Evolutionary conservation across 2,329 filamentous ascomycete species (phyloP).

Genomic region (Aspergillus viridinutans): DNA sequence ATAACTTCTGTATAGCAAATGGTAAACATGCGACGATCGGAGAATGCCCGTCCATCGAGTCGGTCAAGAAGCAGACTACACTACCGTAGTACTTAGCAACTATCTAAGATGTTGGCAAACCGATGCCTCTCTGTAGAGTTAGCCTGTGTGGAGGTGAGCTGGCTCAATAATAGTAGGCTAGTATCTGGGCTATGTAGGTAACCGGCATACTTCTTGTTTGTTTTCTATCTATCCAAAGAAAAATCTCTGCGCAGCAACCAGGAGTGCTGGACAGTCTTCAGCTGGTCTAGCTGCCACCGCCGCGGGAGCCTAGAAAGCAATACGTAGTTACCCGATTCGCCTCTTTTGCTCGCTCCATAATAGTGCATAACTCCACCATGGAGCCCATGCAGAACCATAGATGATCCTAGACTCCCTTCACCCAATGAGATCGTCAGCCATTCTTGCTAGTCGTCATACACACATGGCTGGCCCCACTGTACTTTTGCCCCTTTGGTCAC

Average conservation of each 20-base stretch:
- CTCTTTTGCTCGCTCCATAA: conserved; percentile 9
- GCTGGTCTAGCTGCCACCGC: background rate
- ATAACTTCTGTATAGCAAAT: background rate
- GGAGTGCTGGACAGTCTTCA: background rate
- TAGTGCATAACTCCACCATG: conserved; percentile 8
- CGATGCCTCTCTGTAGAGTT: background rate
- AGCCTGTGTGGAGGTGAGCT: background rate
- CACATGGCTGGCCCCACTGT: conserved; percentile 21
- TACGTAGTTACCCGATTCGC: conserved; percentile 15
- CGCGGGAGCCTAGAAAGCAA: conserved; percentile 1
- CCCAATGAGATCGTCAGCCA: conserved; percentile 12
- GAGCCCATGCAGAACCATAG: conserved; percentile 22
- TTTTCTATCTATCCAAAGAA: conserved; percentile 10
- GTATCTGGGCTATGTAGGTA: background rate
- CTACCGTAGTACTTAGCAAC: background rate
- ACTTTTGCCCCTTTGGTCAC: conserved; percentile 15
- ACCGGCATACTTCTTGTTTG: conserved; percentile 9
- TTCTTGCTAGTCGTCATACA: conserved; percentile 18
- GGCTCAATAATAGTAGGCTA: background rate
- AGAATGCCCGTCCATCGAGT: background rate
- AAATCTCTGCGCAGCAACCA: conserved; percentile 18
- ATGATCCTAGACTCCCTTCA: conserved; percentile 12
- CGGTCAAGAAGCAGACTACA: background rate
- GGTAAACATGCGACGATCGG: background rate
- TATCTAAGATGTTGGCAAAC: background rate